phyloP scores from a whole-genome alignment of 306 rosid genomes.

The Vigna nakashimae region DNA sequence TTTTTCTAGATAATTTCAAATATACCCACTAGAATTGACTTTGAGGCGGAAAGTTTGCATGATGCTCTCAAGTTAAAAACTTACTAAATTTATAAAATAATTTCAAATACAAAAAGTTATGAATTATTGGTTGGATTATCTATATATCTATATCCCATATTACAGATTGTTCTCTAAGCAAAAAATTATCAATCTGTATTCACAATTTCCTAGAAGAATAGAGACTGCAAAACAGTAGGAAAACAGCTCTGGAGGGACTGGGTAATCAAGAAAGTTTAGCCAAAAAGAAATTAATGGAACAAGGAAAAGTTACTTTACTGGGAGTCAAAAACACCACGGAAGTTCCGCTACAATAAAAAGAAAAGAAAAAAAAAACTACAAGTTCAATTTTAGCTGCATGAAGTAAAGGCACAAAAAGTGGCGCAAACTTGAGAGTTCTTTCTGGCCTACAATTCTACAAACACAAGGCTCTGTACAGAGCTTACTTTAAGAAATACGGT shows the following conservation, averaged over 20 bases:
- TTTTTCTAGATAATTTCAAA: conserved; percentile 7
- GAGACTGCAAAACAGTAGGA: conserved; percentile 37
- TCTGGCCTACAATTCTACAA: conserved; percentile 21
- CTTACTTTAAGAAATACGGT: conserved; percentile 38
- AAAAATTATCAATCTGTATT: not conserved
- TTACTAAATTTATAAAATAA: not conserved
- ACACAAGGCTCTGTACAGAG: conserved; percentile 40
- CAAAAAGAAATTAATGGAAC: conserved; percentile 31
- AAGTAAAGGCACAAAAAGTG: conserved; percentile 39
- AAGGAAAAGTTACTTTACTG: conserved; percentile 28
- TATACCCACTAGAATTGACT: not conserved
- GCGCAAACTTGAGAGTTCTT: conserved; percentile 39
- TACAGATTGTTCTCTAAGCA: not conserved
- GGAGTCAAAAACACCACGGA: conserved; percentile 27
- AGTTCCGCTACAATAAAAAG: not conserved
- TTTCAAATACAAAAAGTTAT: conserved; percentile 4
- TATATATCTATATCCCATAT: conserved; percentile 16
- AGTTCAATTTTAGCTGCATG: conserved; percentile 29
- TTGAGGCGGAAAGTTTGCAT: not conserved
- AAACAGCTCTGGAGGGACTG: conserved; percentile 34
- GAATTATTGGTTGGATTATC: not conserved
- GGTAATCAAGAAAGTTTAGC: conserved; percentile 36
- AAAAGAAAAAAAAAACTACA: not conserved
- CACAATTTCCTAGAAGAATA: conserved; percentile 31
- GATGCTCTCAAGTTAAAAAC: not conserved